These are phyloP conservation scores for Limnanthes douglasii DNA, from an alignment of 345 rosid species.

Conservation along the genomic window DNA sequence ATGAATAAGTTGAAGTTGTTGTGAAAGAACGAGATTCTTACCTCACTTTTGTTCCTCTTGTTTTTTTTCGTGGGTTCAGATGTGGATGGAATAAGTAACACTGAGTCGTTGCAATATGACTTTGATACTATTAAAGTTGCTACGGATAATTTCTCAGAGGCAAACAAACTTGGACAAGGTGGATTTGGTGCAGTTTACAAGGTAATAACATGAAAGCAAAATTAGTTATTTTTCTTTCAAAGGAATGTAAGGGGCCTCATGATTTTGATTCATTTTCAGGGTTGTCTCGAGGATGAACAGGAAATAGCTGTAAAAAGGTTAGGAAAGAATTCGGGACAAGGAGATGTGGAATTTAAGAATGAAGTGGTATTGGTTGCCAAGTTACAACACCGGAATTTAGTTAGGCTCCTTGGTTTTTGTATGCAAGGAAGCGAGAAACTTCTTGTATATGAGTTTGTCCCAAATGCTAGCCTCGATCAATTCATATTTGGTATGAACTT, in stretches of 20 bases:
- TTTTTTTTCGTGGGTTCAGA: background rate
- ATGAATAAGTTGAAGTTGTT: too few species aligned
- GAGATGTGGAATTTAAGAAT: slow-evolving; percentile 26
- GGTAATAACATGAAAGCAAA: slow-evolving; percentile 4
- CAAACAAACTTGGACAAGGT: slow-evolving; percentile 18
- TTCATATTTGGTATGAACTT: slow-evolving; percentile 13
- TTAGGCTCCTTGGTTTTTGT: slow-evolving; percentile 17
- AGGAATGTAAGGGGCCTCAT: background rate
- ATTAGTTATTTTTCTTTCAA: background rate
- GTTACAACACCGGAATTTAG: slow-evolving; percentile 34
- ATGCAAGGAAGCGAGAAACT: slow-evolving; percentile 10
- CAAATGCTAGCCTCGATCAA: slow-evolving; percentile 17
- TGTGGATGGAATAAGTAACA: slow-evolving; percentile 7
- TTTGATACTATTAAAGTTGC: slow-evolving; percentile 13
- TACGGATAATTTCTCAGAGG: slow-evolving; percentile 10
- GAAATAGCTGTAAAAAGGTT: slow-evolving; percentile 34
- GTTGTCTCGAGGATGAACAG: slow-evolving; percentile 15
- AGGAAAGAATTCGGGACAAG: slow-evolving; percentile 19
- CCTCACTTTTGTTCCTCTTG: background rate
- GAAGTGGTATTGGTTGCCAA: slow-evolving; percentile 24
- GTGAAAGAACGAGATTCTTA: too few species aligned
- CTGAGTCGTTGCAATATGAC: slow-evolving; percentile 13
- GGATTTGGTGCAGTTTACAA: slow-evolving; percentile 24
- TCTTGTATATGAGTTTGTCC: slow-evolving; percentile 13
- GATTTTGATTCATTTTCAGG: too few species aligned